Base-by-base conservation (phyloP, 805 yeast species). In the Saccharomycopsis sp. region DNA sequence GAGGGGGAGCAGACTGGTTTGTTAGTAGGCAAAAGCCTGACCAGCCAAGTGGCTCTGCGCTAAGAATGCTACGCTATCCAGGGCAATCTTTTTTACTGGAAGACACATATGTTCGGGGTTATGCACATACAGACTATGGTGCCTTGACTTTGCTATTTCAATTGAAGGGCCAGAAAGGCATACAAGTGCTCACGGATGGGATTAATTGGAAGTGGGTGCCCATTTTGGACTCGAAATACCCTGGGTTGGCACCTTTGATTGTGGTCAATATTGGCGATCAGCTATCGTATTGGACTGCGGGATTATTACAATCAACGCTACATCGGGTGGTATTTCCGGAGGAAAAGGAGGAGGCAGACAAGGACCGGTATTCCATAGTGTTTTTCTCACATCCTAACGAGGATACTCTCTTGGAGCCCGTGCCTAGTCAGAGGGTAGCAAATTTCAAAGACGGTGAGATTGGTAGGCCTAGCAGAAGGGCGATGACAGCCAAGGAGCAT, bases 111-210 rank as follows among this genome's bases (percentile, higher is more conserved):
- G 77, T 84, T 52, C 74, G 89, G 54, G 92, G 92, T 3, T 95
- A 94, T 47, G 94, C 94, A 3, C 95, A 88, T 64, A 87, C 95
- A 0, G 95, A 88, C 66, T 88, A 87, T 65, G 95, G 95, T 2
- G 79, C 89, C 1, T 70, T 85, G 62, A 87, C 95, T 0, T 70
- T 87, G 34, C 71, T 88, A 56, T 85, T 88, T 68, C 94, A 87
- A 69, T 78, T 81, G 56, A 74, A 76, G 62, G 80, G 78, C 50
- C 87, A 86, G 66, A 89, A 84, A 64, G 95, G 95, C 2, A 73
- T 87, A 50, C 89, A 87, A 65, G 77, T 86, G 34, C 80, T 84
- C 0, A 85, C n/a, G 62, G n/a, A 80, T 84, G 0, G 85, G 84
- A 3, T 68, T 78, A 69, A 73, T 54, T 87, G 92, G 94, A 79